Evolutionary conservation across 169 alveolate genomes (phyloP).

Genomic region (Cryptosporidium xiaoi): DNA sequence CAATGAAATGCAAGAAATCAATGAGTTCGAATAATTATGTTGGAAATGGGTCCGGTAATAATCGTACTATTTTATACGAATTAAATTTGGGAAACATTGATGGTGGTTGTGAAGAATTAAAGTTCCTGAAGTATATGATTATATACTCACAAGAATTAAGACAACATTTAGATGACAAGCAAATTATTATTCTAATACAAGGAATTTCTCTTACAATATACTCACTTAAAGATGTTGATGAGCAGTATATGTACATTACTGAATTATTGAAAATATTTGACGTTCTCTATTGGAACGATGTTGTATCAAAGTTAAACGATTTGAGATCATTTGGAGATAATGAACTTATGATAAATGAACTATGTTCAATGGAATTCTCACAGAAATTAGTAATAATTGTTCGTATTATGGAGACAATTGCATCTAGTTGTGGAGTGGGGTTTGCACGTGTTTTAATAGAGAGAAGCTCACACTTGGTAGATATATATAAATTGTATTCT

Average conservation of each 20-base stretch:
- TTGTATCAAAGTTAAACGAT: slow-evolving; percentile 6
- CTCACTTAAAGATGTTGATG: slow-evolving; percentile 56
- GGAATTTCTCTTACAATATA: slow-evolving; percentile 60
- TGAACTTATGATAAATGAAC: slow-evolving; percentile 7
- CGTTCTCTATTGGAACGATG: slow-evolving; percentile 54
- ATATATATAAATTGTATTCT: slow-evolving; percentile 49
- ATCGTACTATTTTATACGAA: neutral
- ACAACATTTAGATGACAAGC: slow-evolving; percentile 67
- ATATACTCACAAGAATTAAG: slow-evolving; percentile 53
- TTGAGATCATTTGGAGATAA: slow-evolving; percentile 20
- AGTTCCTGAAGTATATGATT: slow-evolving; percentile 64
- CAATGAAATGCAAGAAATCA: slow-evolving; percentile 91
- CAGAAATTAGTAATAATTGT: slow-evolving; percentile 29
- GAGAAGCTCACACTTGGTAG: slow-evolving; percentile 37
- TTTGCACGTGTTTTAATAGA: slow-evolving; percentile 68
- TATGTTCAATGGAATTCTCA: slow-evolving; percentile 63
- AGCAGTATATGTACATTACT: slow-evolving; percentile 47
- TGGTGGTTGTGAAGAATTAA: slow-evolving; percentile 1
- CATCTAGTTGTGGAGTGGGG: slow-evolving; percentile 69
- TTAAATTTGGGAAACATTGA: slow-evolving; percentile 21
- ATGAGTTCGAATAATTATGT: slow-evolving; percentile 76
- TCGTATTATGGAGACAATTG: slow-evolving; percentile 71
- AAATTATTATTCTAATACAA: slow-evolving; percentile 47
- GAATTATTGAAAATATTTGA: slow-evolving; percentile 53
- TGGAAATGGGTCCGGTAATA: slow-evolving; percentile 7